Evolutionary conservation across 305 asterid species (phyloP).

Genomic region (Caryopteris hybrid): DNA sequence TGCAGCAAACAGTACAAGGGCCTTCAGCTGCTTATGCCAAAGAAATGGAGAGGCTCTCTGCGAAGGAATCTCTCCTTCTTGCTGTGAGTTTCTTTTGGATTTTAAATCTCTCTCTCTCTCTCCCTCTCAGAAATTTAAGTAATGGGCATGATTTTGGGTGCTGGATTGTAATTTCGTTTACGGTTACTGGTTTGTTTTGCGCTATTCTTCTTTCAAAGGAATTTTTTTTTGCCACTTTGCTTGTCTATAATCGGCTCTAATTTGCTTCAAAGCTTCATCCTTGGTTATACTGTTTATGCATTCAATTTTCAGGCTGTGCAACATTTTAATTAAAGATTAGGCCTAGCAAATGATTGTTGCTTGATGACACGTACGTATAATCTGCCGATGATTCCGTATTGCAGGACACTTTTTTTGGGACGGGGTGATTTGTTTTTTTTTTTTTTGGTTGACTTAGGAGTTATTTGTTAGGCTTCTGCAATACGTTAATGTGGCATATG

Average conservation of each 20-base stretch:
- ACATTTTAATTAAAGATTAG: background rate
- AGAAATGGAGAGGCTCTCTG: conserved; percentile 83
- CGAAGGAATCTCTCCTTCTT: conserved; percentile 85
- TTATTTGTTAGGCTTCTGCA: background rate
- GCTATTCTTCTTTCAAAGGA: too few relatives aligned
- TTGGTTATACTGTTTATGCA: background rate
- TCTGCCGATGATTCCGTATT: background rate
- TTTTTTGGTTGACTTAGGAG: too few relatives aligned
- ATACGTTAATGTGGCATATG: background rate
- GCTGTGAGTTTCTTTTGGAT: conserved; percentile 39
- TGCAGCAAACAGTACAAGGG: conserved; percentile 64
- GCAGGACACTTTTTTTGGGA: too few relatives aligned
- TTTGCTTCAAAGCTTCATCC: background rate
- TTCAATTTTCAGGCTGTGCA: background rate
- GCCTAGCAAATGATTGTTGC: background rate
- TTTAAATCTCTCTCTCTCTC: too few relatives aligned
- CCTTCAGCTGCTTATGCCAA: conserved; percentile 83
- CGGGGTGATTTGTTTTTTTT: too few relatives aligned
- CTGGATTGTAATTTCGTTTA: background rate
- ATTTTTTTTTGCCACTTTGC: background rate
- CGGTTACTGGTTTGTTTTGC: background rate
- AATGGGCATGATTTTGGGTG: conserved; percentile 7
- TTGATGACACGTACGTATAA: background rate
- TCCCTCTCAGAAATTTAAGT: background rate
- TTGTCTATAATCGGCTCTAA: background rate